Base-by-base conservation (phyloP, 2,329 filamentous ascomycete genomes). In the Pseudomassariella vexata region DNA sequence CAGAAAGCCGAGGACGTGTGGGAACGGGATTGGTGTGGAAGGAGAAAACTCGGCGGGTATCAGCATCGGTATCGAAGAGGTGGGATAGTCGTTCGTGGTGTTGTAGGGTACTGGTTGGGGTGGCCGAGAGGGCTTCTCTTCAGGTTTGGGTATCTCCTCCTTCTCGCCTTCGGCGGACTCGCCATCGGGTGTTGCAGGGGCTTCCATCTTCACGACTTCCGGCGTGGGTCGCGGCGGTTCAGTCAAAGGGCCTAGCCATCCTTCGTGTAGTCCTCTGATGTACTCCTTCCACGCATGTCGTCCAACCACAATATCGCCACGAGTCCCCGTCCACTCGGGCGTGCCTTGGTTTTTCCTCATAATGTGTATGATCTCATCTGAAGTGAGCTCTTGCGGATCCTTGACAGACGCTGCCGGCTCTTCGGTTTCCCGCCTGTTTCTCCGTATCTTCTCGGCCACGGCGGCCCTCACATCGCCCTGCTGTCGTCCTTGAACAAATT, bases 211-310 rank as follows among this genome's bases (percentile, higher is more conserved):
- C 10, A 39, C 36, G 2, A 24, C 15, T 16, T 37, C 36, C 36
- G 55, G 53, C 33, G 62, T 53, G 18, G n/a, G n/a, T n/a, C n/a
- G n/a, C n/a, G 55, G 49, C 2, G 83, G 82, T 35, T 77, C 60
- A 37, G 82, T 76, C 25, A 94, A 64, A 6, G 92, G 88, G 0
- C 92, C 90, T 16, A 98, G 65, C 90, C 92, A 98, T 35, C 92
- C 92, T 61, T 98, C 92, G 55, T 98, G 92, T 44, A 96, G 54
- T 27, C 92, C 92, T 37, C 89, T 74, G 16, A 96, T 67, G 56
- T 96, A 98, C 61, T 98, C 92, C 63, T 95, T 98, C 92, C 92
- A 98, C 8, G 90, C 82, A 55, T 95, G 85, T 35, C 90, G 70
- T 9, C 92, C 92, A 47, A 98, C 77, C 12, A 96, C 79, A 31